Evolutionary conservation across 208 protist genomes (phyloP).

Genomic region (Trypanosoma boissoni): DNA sequence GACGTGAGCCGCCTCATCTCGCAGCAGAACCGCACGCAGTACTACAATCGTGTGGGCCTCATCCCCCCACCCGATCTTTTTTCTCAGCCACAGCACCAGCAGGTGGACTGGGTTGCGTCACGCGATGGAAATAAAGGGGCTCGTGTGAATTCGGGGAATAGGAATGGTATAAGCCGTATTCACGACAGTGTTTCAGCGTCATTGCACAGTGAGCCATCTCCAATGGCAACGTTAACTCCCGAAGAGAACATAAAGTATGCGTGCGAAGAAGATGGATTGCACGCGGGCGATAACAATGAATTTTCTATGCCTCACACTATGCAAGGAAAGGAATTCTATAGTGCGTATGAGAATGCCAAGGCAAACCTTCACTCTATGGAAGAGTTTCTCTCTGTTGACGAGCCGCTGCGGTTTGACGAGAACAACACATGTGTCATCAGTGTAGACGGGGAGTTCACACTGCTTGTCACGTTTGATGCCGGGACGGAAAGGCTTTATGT

Average conservation of each 20-base stretch:
- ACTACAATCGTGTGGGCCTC: constrained; percentile 39
- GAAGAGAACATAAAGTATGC: too few species aligned
- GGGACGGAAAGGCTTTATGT: constrained; percentile 67
- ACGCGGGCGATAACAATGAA: too few species aligned
- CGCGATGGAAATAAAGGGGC: too few species aligned
- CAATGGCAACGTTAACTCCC: too few species aligned
- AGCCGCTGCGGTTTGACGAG: constrained; percentile 47
- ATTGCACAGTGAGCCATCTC: too few species aligned
- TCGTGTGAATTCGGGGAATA: too few species aligned
- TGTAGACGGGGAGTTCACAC: constrained; percentile 58
- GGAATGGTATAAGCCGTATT: too few species aligned
- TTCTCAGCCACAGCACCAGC: too few species aligned
- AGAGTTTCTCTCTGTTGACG: constrained; percentile 50
- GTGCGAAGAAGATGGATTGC: too few species aligned
- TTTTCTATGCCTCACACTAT: too few species aligned
- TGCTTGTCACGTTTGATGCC: constrained; percentile 69
- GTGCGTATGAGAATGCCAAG: constrained; percentile 50
- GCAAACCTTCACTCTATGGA: constrained; percentile 57
- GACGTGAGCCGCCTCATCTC: constrained; percentile 30
- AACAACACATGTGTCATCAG: constrained; percentile 69
- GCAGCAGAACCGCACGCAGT: constrained; percentile 38
- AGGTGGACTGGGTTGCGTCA: background rate
- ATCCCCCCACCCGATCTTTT: constrained; percentile 12
- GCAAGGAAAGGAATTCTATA: constrained; percentile 41
- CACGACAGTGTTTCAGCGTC: too few species aligned